Conservation (phyloP, 352 stramenopile genomes). For the Phytophthora fragariaefolia region DNA sequence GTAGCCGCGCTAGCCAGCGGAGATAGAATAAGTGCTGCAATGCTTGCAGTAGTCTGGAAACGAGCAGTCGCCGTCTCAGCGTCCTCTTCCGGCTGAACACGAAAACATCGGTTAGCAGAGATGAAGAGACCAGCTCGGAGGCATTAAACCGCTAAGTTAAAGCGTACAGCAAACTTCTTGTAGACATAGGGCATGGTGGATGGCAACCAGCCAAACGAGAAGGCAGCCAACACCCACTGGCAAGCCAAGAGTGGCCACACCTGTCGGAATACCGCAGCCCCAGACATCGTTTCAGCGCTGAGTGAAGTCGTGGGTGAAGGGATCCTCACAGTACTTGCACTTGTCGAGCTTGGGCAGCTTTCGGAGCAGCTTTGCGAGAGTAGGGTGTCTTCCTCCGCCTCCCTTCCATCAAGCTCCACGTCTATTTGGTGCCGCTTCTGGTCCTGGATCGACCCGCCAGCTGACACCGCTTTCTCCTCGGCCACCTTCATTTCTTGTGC, state of each 20-base stretch:
- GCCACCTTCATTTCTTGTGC: constrained; percentile 20
- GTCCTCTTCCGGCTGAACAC: constrained; percentile 39
- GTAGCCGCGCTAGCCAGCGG: constrained; percentile 36
- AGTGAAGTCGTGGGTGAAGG: constrained; percentile 2
- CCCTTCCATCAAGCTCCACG: constrained; percentile 5
- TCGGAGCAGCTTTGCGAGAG: constrained; percentile 26
- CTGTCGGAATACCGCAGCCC: constrained; percentile 36
- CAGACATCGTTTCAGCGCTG: constrained; percentile 22
- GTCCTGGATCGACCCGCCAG: constrained; percentile 5
- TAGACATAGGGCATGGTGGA: constrained; percentile 81
- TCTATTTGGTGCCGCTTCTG: constrained; percentile 1
- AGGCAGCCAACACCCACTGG: constrained; percentile 60
- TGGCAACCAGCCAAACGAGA: constrained; percentile 70
- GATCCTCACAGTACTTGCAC: constrained; percentile 17
- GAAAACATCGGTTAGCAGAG: neutral
- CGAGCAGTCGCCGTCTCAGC: constrained; percentile 47
- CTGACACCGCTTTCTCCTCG: neutral
- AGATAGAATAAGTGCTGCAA: constrained; percentile 62
- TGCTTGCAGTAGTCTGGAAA: constrained; percentile 63
- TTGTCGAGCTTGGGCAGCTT: constrained; percentile 15
- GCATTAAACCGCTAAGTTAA: neutral
- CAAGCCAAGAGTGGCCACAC: constrained; percentile 62
- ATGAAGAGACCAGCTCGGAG: neutral
- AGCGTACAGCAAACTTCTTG: constrained; percentile 70
- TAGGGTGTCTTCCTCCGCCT: constrained; percentile 40